phyloP scores from a whole-genome alignment of 2,329 filamentous ascomycete genomes.

The Talaromyces albobiverticillius region DNA sequence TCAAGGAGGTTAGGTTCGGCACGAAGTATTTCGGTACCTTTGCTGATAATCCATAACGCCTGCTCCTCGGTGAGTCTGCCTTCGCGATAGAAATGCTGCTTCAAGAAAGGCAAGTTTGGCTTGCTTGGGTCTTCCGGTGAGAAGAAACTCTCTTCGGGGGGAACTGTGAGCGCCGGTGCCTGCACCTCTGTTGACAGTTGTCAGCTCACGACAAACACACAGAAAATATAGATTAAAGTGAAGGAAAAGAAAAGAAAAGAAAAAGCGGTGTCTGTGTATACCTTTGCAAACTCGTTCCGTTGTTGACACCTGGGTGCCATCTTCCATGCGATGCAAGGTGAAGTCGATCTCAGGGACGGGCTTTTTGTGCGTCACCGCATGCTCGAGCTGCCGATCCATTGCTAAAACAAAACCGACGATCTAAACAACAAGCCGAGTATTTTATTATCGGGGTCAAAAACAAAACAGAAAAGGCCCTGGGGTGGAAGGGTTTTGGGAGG shows the following conservation, averaged over 20 bases:
- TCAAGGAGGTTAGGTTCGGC: constrained; percentile 93
- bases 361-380: constrained; percentile 91
- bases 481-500: too few relatives aligned
- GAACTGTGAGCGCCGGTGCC: constrained; percentile 89
- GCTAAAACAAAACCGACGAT: background rate
- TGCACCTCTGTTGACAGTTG: constrained; percentile 71
- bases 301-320: constrained; percentile 92
- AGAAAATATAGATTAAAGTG: background rate
- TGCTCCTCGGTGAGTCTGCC: constrained; percentile 96
- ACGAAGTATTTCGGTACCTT: constrained; percentile 81
- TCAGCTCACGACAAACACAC: constrained; percentile 16
- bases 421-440: background rate
- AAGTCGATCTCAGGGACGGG: constrained; percentile 98
- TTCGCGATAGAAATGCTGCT: constrained; percentile 98
- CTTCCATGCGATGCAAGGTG: constrained; percentile 97
- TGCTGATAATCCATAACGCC: constrained; percentile 89
- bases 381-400: constrained; percentile 57
- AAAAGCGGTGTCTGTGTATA: constrained; percentile 43
- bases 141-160: constrained; percentile 92
- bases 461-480: too few relatives aligned
- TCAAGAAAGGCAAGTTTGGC: constrained; percentile 89
- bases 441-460: background rate
- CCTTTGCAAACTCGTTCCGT: constrained; percentile 97
- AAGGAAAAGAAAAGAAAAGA: background rate
- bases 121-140: constrained; percentile 81